A percentile compares a stretch with the other conserved stretches of the same genome.
Evolutionary conservation across 1,284 basidiomycete species (phyloP).

Genomic region (Porogramme epimiltina): DNA sequence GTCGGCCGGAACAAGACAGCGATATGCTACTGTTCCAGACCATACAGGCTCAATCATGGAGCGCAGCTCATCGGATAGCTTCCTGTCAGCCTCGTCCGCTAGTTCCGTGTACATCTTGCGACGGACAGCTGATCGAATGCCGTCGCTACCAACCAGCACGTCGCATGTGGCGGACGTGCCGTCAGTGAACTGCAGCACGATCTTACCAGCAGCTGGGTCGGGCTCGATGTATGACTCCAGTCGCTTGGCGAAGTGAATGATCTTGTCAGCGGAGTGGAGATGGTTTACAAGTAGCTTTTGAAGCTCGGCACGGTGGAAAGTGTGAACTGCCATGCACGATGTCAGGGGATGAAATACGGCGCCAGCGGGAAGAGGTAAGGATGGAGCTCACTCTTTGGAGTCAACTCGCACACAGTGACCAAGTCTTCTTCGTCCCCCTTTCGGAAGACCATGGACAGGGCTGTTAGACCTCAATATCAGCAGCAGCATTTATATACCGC

Average conservation of each 20-base stretch:
- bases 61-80: slow-evolving; percentile 3
- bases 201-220: neutral
- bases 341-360: too few species aligned
- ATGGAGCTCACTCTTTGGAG: slow-evolving; percentile 19
- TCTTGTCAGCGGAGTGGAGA: slow-evolving; percentile 31
- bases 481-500: too few species aligned
- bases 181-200: slow-evolving; percentile 37
- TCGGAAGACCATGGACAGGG: neutral
- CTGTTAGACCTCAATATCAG: neutral
- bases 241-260: slow-evolving; percentile 34
- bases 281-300: slow-evolving; percentile 41
- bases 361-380: too few species aligned
- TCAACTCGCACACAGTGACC: neutral
- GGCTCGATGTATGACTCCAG: slow-evolving; percentile 27
- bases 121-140: slow-evolving; percentile 48
- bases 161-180: slow-evolving; percentile 41
- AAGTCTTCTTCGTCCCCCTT: slow-evolving; percentile 18
- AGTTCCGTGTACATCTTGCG: slow-evolving; percentile 28
- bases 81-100: slow-evolving; percentile 5
- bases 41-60: slow-evolving; percentile 7
- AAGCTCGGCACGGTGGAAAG: slow-evolving; percentile 46
- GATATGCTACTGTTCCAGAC: slow-evolving; percentile 17
- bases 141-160: slow-evolving; percentile 47
- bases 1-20: slow-evolving; percentile 9
- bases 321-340: neutral